Base-by-base conservation (phyloP, 108 stramenopile species). In the Nitzschia putrida region DNA sequence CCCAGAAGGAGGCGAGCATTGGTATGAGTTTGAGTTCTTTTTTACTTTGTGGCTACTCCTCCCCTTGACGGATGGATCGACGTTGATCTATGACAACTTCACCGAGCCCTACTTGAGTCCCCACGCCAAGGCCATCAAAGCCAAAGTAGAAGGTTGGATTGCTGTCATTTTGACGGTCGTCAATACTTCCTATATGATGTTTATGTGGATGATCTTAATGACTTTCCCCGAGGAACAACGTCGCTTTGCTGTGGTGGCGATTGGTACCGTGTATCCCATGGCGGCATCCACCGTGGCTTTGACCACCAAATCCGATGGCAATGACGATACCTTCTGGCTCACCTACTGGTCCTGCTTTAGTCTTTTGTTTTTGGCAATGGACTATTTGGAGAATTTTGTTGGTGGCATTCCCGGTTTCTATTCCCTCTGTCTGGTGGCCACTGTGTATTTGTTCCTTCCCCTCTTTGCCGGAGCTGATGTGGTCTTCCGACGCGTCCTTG, bases 11-110 rank as follows among this genome's bases (percentile, higher is more conserved):
- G 69, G 60, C 14, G 66, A 78, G 38, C 77, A 84, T 54, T 85
- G 84, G 84, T 79, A 85, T 67, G 63, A 79, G 47, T 76, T 85
- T 60, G 77, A 81, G 54, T 79, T 81, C 69, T 81, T 84, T 51
- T 34, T 77, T 29, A 69, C 66, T 8, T 24, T 79, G 13, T 84
- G 83, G 83, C 47, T 84, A 25, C 47, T 84, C 21, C 55, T 85
- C 13, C 84, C 84, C 9, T 76, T 71, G 29, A 81, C 80, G 12
- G 78, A 85, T 52, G 84, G 84, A n/a, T 51, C 80, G 16, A 53
- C 71, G n/a, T 54, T 80, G 20, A 44, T 81, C 29, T 80, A 78
- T 37, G 74, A 81, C 20, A 20, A 49, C 10, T 40, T 83, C 53
- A 80, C 77, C 1, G 47, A 69, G 52, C 83, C 79, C 0, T 73